Percentiles rank a stretch among this genome's conserved stretches.
phyloP scores from a whole-genome alignment of 139 green algal species.

The Tetradesmus obliquus region DNA sequence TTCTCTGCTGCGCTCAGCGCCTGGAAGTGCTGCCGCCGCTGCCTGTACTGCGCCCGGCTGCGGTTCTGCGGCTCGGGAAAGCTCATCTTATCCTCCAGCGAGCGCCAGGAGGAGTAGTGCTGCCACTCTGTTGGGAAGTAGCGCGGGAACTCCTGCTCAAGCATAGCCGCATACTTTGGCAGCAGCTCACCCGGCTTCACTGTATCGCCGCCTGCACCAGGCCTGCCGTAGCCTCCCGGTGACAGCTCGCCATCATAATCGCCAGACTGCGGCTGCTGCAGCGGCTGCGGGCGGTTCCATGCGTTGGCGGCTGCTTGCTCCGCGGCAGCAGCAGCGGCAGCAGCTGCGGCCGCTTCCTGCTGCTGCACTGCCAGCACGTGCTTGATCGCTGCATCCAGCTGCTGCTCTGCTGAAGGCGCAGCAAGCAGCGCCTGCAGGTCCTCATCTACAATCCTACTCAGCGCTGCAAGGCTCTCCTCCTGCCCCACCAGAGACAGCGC shows the following conservation, averaged over 20 bases:
- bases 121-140: constrained; percentile 43
- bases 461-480: not conserved
- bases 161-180: constrained; percentile 27
- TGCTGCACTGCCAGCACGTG: constrained; percentile 11
- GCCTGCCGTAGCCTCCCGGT: not conserved
- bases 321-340: not conserved
- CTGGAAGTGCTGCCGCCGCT: constrained; percentile 42
- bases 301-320: not conserved
- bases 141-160: constrained; percentile 30
- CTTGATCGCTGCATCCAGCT: constrained; percentile 28
- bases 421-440: constrained; percentile 24
- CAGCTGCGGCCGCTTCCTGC: constrained; percentile 2
- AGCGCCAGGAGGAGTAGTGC: constrained; percentile 28
- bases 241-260: not conserved
- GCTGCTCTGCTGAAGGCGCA: constrained; percentile 3
- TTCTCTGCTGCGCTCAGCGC: not conserved
- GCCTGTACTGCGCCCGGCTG: constrained; percentile 32
- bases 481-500: not conserved
- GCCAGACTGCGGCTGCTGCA: not conserved
- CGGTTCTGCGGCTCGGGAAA: constrained; percentile 36
- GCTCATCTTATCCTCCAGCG: constrained; percentile 22
- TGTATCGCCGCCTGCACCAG: constrained; percentile 1
- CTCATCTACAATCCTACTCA: constrained; percentile 20
- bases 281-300: not conserved
- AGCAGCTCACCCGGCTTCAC: constrained; percentile 31